Evolutionary conservation across 306 rosid genomes (phyloP), one percentile per base, ranked within the genome.

Genomic region (Sindora glabra): DNA sequence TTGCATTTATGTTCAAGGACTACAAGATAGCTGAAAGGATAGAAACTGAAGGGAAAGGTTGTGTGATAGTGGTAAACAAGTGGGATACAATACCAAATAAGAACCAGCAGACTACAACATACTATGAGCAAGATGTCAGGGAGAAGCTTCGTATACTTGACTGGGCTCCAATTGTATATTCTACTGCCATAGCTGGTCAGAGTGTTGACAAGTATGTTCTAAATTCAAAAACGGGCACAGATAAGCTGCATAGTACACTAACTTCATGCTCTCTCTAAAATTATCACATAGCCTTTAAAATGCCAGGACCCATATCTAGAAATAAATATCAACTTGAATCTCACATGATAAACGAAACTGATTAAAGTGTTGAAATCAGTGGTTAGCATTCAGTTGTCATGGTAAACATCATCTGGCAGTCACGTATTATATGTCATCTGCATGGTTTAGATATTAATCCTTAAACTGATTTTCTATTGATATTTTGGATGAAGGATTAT

Each of bases 71-170:
- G 42, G 98, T 92, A 26, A 88, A 92, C 75, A 92, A 92, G 74
- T 92, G 98, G 98, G 98, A 92, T 73, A 92, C 96, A 11, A 83
- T 88, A 76, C 92, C 96, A 12, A 82, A 88, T 70, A 92, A 92
- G 67, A 86, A 88, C 64, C 98, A 88, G 73, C 94, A 88, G 90
- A 88, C 94, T 39, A 88, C 96, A 24, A 56, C 77, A 60, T 77
- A 78, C 72, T 88, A 92, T 40, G 96, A 92, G 74, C 82, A 88
- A 74, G 98, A 86, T 82, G 90, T 92, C 71, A 78, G 96, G 71
- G 90, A 92, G 71, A 92, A 88, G 82, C 86, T 92, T 40, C 94
- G 94, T 6, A 33, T 47, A 51, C 90, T 92, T 68, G 80, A 67
- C 63, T 92, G 98, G 96, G 98, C 95, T 16, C 98, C 94, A 19